Evolutionary conservation across 176 grass and related monocot genomes (phyloP), one percentile per base, ranked within the genome.

Genomic region (Hyparrhenia diplandra): DNA sequence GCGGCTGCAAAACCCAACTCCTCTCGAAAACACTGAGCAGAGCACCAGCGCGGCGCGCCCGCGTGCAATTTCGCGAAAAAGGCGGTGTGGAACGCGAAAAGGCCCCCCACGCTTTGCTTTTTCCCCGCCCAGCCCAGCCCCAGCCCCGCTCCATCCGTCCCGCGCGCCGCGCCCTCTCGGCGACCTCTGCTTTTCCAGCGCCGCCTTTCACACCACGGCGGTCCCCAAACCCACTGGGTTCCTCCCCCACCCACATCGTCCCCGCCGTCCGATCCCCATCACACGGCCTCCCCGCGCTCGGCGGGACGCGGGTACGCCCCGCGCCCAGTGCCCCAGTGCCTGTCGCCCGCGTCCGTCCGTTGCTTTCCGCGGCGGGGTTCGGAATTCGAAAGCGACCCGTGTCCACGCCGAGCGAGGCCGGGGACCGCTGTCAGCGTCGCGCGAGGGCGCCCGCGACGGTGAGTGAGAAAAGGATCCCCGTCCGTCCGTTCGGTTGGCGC

Each of bases 331-430:
- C n/a, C n/a, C n/a, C n/a, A n/a, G n/a, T n/a, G n/a, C n/a, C n/a
- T n/a, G n/a, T n/a, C n/a, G n/a, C n/a, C n/a, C n/a, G n/a, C 10
- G 21, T 35, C 51, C n/a, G 30, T 64, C 79, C 55, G 65, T 64
- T 37, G 45, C 86, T 88, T 88, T 88, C 74, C 45, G 67, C 46
- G 58, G 47, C 35, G 57, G 24, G 68, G 60, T 58, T n/a, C n/a
- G n/a, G 36, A 64, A 54, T 57, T 83, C 55, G 55, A 83, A 83
- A 72, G 80, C 41, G 66, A 83, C 52, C 10, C 74, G 36, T 27
- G 36, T 13, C 20, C 21, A 37, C n/a, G 23, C 36, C 2, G 18
- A 1, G n/a, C n/a, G n/a, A n/a, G n/a, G n/a, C n/a, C n/a, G 47
- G 66, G 35, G 66, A 35, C 66, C 35, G 20, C 20, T 41, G 66